Evolutionary conservation across 2,329 filamentous ascomycete genomes (phyloP).

Genomic region (Aspergillus sp.): DNA sequence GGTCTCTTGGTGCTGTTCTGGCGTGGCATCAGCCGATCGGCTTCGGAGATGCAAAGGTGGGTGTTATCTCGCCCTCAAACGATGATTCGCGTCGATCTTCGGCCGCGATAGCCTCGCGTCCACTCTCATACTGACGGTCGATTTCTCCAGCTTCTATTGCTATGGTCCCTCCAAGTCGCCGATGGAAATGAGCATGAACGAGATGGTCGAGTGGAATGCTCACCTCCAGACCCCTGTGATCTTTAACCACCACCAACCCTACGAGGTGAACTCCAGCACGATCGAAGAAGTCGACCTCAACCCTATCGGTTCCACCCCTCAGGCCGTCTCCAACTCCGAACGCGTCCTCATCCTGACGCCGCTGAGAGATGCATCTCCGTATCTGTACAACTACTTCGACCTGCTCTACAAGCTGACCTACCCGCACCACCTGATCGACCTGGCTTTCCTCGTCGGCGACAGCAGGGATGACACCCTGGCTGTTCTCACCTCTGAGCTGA

Average conservation of each 20-base stretch:
- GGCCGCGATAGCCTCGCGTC: background rate
- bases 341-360: conserved; percentile 89
- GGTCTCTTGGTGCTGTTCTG: conserved; percentile 78
- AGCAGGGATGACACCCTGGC: conserved; percentile 87
- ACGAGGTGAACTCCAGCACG: conserved; percentile 76
- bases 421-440: conserved; percentile 90
- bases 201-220: conserved; percentile 83
- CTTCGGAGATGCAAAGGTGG: conserved; percentile 88
- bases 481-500: conserved; percentile 78
- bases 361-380: conserved; percentile 79
- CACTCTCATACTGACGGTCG: conserved; percentile 13
- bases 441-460: conserved; percentile 92
- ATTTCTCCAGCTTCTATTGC: conserved; percentile 77
- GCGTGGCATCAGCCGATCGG: conserved; percentile 76
- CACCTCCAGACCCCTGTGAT: conserved; percentile 90
- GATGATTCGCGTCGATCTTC: background rate
- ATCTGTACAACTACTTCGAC: conserved; percentile 88
- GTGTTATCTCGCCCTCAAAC: conserved; percentile 19
- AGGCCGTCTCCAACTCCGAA: conserved; percentile 78
- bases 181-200: conserved; percentile 90
- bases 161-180: conserved; percentile 94
- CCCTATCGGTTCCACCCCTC: conserved; percentile 72
- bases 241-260: conserved; percentile 89
- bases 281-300: conserved; percentile 85
- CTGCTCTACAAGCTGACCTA: conserved; percentile 86